These are phyloP conservation scores for Cercospora sojina DNA, from an alignment of 2,329 filamentous ascomycete species.

Conservation along the genomic window DNA sequence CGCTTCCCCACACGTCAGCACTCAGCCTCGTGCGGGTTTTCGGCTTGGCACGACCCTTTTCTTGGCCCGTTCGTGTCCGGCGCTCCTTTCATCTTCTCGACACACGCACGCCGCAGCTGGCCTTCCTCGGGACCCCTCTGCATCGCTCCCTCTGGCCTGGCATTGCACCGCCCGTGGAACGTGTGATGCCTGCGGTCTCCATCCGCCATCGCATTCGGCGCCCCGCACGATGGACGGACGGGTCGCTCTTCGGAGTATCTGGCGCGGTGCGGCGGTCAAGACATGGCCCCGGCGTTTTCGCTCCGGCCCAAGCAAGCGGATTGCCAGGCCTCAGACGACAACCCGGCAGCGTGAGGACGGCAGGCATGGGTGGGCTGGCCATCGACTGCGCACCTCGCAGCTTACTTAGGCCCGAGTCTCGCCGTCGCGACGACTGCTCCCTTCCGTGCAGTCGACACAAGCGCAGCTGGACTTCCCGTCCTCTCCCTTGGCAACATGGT, in stretches of 20 bases:
- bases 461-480: neutral
- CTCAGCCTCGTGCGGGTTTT: neutral
- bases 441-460: neutral
- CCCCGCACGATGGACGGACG: neutral
- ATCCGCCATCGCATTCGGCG: neutral
- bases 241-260: neutral
- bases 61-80: neutral
- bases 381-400: neutral
- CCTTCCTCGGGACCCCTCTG: neutral
- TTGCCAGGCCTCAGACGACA: neutral
- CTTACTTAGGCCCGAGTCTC: constrained; percentile 8
- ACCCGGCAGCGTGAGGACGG: neutral
- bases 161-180: neutral
- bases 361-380: neutral
- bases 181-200: neutral
- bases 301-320: neutral
- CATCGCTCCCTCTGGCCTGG: neutral
- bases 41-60: neutral
- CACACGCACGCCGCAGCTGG: neutral
- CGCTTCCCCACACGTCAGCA: neutral
- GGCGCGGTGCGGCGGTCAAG: neutral
- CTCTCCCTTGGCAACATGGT: constrained; percentile 3
- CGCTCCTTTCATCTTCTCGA: neutral
- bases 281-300: constrained; percentile 2
- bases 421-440: neutral